phyloP scores from a whole-genome alignment of 805 yeast species.

The Sugiyamaella lignohabitans region DNA sequence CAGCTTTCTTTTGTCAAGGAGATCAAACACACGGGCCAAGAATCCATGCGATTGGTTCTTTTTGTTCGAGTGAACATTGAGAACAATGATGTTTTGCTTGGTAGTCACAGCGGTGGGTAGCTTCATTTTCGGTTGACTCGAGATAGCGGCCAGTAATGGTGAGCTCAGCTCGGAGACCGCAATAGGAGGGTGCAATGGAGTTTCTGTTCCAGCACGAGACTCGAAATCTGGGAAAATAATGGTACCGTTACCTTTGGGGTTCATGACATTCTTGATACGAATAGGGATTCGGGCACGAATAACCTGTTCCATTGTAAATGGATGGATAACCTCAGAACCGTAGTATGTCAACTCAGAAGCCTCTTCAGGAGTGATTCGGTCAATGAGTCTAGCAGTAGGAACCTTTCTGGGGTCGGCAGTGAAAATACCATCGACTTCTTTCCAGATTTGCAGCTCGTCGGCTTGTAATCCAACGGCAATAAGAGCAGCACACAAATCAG shows the following conservation, averaged over 20 bases:
- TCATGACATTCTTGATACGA: slow-evolving; percentile 91
- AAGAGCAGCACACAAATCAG: slow-evolving; percentile 95
- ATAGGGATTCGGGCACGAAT: slow-evolving; percentile 94
- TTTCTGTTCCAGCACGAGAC: slow-evolving; percentile 76
- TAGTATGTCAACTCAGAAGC: slow-evolving; percentile 97
- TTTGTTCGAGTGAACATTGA: slow-evolving; percentile 90
- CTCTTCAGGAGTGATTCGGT: slow-evolving; percentile 94
- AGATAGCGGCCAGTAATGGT: not conserved
- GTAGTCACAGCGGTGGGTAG: slow-evolving; percentile 93
- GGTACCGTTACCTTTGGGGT: slow-evolving; percentile 90
- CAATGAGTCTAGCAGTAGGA: slow-evolving; percentile 74
- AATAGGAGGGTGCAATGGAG: slow-evolving; percentile 94
- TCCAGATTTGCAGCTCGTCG: slow-evolving; percentile 96
- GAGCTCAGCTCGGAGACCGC: slow-evolving; percentile 46
- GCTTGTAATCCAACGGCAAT: slow-evolving; percentile 90
- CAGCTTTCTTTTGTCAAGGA: slow-evolving; percentile 72
- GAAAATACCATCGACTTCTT: slow-evolving; percentile 97
- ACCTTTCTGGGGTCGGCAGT: slow-evolving; percentile 98
- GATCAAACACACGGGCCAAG: slow-evolving; percentile 81
- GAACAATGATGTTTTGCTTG: slow-evolving; percentile 83
- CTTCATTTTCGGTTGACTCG: slow-evolving; percentile 35
- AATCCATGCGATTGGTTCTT: slow-evolving; percentile 92
- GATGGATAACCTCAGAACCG: slow-evolving; percentile 97
- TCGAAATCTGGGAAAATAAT: slow-evolving; percentile 88
- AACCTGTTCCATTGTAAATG: slow-evolving; percentile 98